Evolutionary conservation across 192 early-diverging fungal genomes (phyloP), one percentile per base, ranked within the genome.

Genomic region (Oehlia diaphana): DNA sequence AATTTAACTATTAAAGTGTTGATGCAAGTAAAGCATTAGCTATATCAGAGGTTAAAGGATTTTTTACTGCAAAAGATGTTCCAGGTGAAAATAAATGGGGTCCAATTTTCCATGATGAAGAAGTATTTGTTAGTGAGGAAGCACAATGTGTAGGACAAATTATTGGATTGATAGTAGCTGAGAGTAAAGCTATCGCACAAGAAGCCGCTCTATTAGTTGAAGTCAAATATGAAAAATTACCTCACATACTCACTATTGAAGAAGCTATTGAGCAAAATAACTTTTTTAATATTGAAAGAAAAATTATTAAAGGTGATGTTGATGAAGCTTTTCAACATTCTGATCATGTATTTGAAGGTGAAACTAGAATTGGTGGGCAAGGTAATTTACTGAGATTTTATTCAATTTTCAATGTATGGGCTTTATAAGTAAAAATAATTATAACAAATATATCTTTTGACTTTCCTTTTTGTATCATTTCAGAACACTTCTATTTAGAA

Each of bases 401-500:
- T 72, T 47, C 31, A 31, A 23, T 72, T 47, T 47, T 47, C 44
- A 12, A 47, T 47, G 10, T 2, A 12, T 47, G 50, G 10, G 16
- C 19, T 72, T 23, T 65, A 31, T 31, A 31, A 31, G 31, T 65
- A 23, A 28, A 31, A 65, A 28, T 10, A 28, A 64, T 10, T 7
- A 28, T 65, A n/a, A 65, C 39, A 5, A 31, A 65, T 37, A 2
- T 70, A 21, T 8, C 21, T 2, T 19, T 37, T 69, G 13, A 7
- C 33, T 9, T 42, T 9, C 37, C 21, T 19, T 9, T 39, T 70
- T 70, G 23, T 10, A 44, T 68, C 31, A 33, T 68, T 19, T 92
- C 94, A 82, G 95, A 96, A 82, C 95, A 96, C 80, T 96, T 96
- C 78, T 96, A 96, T 80, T 86, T 96, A 63, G 95, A 96, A 82